phyloP scores from a whole-genome alignment of 176 grass and related monocot genomes.

The Paspalum vaginatum region DNA sequence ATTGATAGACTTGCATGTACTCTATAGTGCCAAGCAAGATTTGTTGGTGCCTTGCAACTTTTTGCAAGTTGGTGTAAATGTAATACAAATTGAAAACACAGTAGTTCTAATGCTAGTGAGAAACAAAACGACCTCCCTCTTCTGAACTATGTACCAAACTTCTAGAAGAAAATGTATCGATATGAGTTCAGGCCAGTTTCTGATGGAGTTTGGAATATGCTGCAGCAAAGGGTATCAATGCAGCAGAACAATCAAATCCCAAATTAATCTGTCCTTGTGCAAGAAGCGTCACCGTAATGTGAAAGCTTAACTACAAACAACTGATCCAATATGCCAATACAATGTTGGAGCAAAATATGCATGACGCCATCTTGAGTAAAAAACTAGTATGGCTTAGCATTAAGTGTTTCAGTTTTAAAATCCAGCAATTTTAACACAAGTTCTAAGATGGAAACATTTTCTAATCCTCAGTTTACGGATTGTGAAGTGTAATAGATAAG shows the following conservation, averaged over 20 bases:
- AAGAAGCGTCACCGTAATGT: background rate
- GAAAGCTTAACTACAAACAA: background rate
- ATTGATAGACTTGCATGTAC: too few species aligned
- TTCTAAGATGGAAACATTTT: background rate
- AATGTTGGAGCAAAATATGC: background rate
- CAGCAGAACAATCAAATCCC: background rate
- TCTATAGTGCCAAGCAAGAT: too few species aligned
- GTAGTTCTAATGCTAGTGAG: too few species aligned
- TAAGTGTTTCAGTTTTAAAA: background rate
- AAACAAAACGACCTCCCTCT: too few species aligned
- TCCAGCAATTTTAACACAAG: background rate
- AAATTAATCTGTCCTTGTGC: background rate
- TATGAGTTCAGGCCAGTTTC: too few species aligned
- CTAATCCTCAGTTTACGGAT: background rate
- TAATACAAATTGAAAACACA: too few species aligned
- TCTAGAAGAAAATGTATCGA: too few species aligned
- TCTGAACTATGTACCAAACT: too few species aligned
- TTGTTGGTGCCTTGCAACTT: too few species aligned
- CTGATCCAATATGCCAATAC: background rate
- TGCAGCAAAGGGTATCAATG: background rate
- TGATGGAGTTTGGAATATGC: background rate
- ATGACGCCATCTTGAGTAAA: background rate
- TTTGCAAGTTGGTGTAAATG: too few species aligned
- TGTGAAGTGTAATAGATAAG: background rate
- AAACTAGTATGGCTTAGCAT: background rate